These are phyloP conservation scores for Clitopilus hobsonii DNA, from an alignment of 768 basidiomycete species.

Conservation along the genomic window DNA sequence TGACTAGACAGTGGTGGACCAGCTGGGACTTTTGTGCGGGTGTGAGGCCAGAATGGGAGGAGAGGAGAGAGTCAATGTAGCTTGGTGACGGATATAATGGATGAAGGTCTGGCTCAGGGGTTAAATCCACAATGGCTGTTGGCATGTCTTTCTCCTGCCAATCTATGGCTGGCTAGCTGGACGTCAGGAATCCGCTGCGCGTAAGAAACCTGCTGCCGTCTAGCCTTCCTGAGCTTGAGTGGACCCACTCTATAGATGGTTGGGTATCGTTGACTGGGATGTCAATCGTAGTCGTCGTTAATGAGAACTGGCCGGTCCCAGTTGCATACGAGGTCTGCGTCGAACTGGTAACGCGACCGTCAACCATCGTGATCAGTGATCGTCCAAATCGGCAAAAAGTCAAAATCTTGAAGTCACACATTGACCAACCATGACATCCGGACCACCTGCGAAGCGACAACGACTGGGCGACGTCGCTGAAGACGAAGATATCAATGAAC, in stretches of 20 bases:
- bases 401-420: slow-evolving; percentile 9
- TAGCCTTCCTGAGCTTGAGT: too few relatives aligned
- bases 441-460: slow-evolving; percentile 9
- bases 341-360: neutral
- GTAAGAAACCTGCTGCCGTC: too few relatives aligned
- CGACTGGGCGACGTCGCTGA: slow-evolving; percentile 26
- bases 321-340: neutral
- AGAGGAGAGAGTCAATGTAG: slow-evolving; percentile 59
- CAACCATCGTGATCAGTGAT: slow-evolving; percentile 6
- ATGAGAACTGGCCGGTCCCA: neutral
- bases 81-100: slow-evolving; percentile 70
- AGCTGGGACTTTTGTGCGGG: slow-evolving; percentile 66
- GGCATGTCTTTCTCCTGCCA: neutral
- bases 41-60: slow-evolving; percentile 61
- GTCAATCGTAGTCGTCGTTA: neutral
- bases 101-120: slow-evolving; percentile 75
- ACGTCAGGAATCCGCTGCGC: too few relatives aligned
- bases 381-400: neutral
- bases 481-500: slow-evolving; percentile 17
- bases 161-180: neutral
- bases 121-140: slow-evolving; percentile 42
- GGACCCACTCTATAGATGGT: too few relatives aligned
- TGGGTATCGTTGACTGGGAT: too few relatives aligned
- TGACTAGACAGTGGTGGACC: slow-evolving; percentile 67
- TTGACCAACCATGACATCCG: slow-evolving; percentile 9